Base-by-base conservation (phyloP, 78 protist species). In the Trichosphaerium sp. region DNA sequence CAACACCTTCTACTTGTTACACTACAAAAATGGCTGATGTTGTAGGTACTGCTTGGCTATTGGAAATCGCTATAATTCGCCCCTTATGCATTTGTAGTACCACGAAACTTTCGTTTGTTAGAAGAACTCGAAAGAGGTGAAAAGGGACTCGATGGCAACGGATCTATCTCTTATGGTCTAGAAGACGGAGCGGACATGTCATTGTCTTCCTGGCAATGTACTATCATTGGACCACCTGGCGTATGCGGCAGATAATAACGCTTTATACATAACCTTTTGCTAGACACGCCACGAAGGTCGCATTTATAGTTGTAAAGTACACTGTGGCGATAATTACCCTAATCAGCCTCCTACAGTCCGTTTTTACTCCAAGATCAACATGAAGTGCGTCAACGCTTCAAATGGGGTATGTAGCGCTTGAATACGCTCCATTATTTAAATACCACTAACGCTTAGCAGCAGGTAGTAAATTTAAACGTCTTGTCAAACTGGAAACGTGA, bases 121-220 rank as follows among this genome's bases (percentile, higher is more conserved):
- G 94, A 87, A 2, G 98, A 93, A 79, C 80, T 93, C 40, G 95
- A 90, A 43, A 83, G 80, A 39, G 95, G 89, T 8, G 95, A 90
- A 60, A 90, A 90, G 63, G 94, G 91, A 10, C 28, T 72, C 29
- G 92, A 89, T 48, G 91, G 84, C 14, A 56, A 77, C 23, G 34
- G 12, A 1, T 26, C 29, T 1, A 78, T 93, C 14, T 60, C 78
- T 55, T 83, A 79, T 47, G 97, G 97, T 15, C 71, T 93, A 15
- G 88, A 56, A 21, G 49, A 29, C 29, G 34, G 60, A 18, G 88
- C 77, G 49, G 94, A 90, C 71, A 74, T 56, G 23, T 68, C 12
- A 21, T 31, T 93, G 64, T 40, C 72, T 5, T 18, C 55, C 57
- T 92, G 94, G 97, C 82, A 61, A 41, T 87, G 91, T 55, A 80